These are phyloP conservation scores for Pythium oligandrum DNA, from an alignment of 352 stramenopile species.

Conservation along the genomic window DNA sequence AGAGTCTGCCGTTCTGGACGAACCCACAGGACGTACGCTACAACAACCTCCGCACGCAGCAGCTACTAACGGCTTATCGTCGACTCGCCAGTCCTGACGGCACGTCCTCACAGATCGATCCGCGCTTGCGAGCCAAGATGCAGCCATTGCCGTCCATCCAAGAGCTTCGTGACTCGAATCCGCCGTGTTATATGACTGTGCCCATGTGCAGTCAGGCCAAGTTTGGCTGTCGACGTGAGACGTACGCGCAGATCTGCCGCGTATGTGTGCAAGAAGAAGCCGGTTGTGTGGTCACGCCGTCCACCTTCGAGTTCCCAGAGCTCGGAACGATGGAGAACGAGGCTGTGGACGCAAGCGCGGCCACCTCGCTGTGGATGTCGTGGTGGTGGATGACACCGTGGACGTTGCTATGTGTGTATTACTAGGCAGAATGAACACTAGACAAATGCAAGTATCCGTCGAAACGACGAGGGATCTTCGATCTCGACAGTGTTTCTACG, in stretches of 20 bases:
- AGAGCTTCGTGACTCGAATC: constrained; percentile 47
- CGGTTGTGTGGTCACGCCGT: constrained; percentile 34
- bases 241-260: constrained; percentile 57
- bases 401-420: not conserved
- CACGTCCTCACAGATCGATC: constrained; percentile 4
- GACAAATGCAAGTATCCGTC: no score
- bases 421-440: no score
- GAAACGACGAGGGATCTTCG: no score
- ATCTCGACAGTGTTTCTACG: no score
- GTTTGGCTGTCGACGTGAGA: constrained; percentile 51
- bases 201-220: constrained; percentile 42
- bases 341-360: not conserved
- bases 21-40: constrained; percentile 54
- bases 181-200: constrained; percentile 61
- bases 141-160: constrained; percentile 40
- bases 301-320: constrained; percentile 33
- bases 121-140: constrained; percentile 23
- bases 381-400: not conserved
- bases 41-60: constrained; percentile 39
- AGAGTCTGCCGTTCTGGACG: constrained; percentile 63
- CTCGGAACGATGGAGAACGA: constrained; percentile 23
- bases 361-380: not conserved
- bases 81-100: constrained; percentile 11
- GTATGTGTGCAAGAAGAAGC: constrained; percentile 44
- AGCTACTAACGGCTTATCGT: constrained; percentile 53